phyloP scores from a whole-genome alignment of 2,329 filamentous ascomycete genomes.

The Coniella lustricola region DNA sequence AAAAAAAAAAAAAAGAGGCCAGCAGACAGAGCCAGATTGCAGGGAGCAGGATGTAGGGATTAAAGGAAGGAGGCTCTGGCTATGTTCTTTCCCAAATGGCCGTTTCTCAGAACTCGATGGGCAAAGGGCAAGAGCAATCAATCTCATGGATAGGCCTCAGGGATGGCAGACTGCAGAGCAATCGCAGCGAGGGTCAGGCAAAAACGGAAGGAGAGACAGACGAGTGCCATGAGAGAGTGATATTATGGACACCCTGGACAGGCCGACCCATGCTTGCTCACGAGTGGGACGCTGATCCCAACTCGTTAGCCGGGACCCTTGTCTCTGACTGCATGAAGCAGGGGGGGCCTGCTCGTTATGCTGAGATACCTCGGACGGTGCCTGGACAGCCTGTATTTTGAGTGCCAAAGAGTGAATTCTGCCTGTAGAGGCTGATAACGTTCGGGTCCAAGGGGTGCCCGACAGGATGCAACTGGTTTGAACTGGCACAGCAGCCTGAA shows the following conservation, averaged over 20 bases:
- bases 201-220: not conserved
- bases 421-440: slow-evolving; percentile 1
- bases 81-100: no score
- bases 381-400: not conserved
- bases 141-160: no score
- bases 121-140: not conserved
- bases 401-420: no score
- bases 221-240: no score
- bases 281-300: slow-evolving; percentile 5
- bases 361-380: not conserved
- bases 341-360: not conserved
- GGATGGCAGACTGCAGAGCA: no score
- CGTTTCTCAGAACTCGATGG: not conserved
- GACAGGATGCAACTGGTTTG: not conserved
- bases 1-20: slow-evolving; percentile 14
- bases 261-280: not conserved
- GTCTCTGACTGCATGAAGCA: slow-evolving; percentile 12
- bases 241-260: no score
- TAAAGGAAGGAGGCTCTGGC: no score
- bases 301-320: slow-evolving; percentile 4
- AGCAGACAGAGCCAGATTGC: slow-evolving; percentile 13
- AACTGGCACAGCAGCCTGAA: not conserved
- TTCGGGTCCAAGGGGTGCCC: not conserved
- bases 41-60: slow-evolving; percentile 13
- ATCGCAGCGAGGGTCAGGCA: not conserved